These are phyloP conservation scores for Vigna reflexopilosa DNA, from an alignment of 306 rosid species.

Conservation along the genomic window DNA sequence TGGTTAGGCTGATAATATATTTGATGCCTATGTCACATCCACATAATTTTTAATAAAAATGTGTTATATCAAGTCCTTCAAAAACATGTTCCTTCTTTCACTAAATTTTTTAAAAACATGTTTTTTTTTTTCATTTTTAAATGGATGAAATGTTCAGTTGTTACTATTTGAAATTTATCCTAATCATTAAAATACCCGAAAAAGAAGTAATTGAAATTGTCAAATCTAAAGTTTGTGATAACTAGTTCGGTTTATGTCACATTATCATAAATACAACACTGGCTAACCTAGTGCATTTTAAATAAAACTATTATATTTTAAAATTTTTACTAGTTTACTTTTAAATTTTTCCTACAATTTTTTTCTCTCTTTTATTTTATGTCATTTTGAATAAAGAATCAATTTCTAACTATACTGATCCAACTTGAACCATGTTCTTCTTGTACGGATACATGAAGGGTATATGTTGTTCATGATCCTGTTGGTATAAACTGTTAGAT, in stretches of 20 bases:
- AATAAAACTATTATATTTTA: background rate
- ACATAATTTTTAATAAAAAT: background rate
- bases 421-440: background rate
- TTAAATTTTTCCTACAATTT: background rate
- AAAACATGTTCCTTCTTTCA: background rate
- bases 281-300: background rate
- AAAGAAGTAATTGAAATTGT: background rate
- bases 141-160: background rate
- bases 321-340: background rate
- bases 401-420: background rate
- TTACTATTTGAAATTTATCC: background rate
- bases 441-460: background rate
- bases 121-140: background rate
- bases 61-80: background rate
- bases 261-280: background rate
- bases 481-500: conserved; percentile 22
- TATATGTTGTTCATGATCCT: background rate
- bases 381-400: background rate
- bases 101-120: background rate
- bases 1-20: too few relatives aligned
- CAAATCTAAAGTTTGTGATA: background rate
- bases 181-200: background rate
- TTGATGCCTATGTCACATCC: too few relatives aligned
- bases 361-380: background rate
- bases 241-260: conserved; percentile 5